Evolutionary conservation across 192 early-diverging fungal genomes (phyloP).

Genomic region (Mortierella claussenii): DNA sequence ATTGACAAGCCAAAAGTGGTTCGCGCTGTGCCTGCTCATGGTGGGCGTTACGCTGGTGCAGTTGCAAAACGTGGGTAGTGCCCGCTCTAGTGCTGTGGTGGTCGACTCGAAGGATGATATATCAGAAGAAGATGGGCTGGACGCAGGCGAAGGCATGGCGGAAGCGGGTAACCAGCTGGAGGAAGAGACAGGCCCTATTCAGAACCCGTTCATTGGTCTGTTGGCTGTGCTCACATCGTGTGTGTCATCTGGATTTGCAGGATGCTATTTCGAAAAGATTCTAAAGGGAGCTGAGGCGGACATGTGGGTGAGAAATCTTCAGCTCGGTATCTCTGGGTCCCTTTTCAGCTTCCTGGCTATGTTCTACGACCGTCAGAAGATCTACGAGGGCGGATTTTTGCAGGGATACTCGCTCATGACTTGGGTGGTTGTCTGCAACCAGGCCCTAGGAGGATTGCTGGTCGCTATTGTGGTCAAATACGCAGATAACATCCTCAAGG

Average conservation of each 20-base stretch:
- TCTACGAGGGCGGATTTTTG: slow-evolving; percentile 77
- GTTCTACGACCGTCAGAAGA: slow-evolving; percentile 68
- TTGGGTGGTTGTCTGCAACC: slow-evolving; percentile 78
- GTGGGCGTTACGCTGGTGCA: slow-evolving; percentile 86
- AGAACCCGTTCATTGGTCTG: slow-evolving; percentile 71
- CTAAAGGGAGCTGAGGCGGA: slow-evolving; percentile 82
- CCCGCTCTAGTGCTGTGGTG: background rate
- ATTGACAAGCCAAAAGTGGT: slow-evolving; percentile 75
- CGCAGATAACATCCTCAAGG: slow-evolving; percentile 93
- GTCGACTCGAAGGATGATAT: slow-evolving; percentile 33
- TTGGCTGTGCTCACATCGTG: slow-evolving; percentile 81
- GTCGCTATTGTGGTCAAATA: slow-evolving; percentile 93
- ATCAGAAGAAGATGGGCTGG: slow-evolving; percentile 23
- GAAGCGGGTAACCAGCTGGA: slow-evolving; percentile 15
- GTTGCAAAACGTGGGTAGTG: slow-evolving; percentile 62
- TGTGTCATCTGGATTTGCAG: slow-evolving; percentile 84
- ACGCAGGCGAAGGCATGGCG: slow-evolving; percentile 24
- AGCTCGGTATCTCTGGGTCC: slow-evolving; percentile 71
- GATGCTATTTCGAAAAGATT: slow-evolving; percentile 92
- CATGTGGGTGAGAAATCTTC: slow-evolving; percentile 86
- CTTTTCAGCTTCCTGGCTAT: slow-evolving; percentile 76
- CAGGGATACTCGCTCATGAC: slow-evolving; percentile 83
- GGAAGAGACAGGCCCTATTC: slow-evolving; percentile 41
- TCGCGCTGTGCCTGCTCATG: slow-evolving; percentile 78
- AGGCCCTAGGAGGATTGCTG: slow-evolving; percentile 87